Evolutionary conservation across 345 rosid species (phyloP), one percentile per base, ranked within the genome.

Genomic region (Citrus trifoliata): DNA sequence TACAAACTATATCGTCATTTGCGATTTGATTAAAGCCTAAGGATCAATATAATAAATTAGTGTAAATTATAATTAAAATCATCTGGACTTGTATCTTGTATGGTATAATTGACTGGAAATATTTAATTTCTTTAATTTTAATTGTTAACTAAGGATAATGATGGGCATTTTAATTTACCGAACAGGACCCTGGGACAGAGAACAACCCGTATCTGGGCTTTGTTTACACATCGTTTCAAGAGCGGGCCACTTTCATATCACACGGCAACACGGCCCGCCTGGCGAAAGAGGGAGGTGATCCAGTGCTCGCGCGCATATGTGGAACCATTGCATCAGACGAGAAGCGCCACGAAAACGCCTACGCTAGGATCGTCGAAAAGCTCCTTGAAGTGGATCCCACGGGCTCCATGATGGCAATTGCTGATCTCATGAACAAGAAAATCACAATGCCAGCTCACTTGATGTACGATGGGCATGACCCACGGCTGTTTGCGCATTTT

Each of bases 211-310:
- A 93, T 76, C n/a, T 89, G 79, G 95, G 97, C 10, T 93, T 87
- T 59, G 91, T 91, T 7, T 93, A 93, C 89, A 93, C 97, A n/a
- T 93, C 97, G 10, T 93, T 91, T 86, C 97, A 93, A 73, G 95
- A 93, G 83, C 87, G 95, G 79, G 97, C 97, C 74, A 91, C 97
- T 22, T 90, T 90, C 85, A 81, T 92, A 12, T 92, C 95, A 27
- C 97, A 92, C 75, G 97, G 93, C 55, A 92, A 92, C 90, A 92
- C 92, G 24, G 97, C 97, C 27, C 80, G 91, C 32, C 64, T 90
- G 7, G 92, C 95, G 24, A 90, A 88, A 67, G 79, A 79, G 16
- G 83, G 87, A 2, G 93, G 93, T 21, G 95, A 92, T 78, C 87
- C 83, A 0, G 82, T 86, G 70, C 88, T 92, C 0, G 92, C 95